Evolutionary conservation across 257 asterid species (phyloP).

Genomic region (Nicotiana obtusifolia): DNA sequence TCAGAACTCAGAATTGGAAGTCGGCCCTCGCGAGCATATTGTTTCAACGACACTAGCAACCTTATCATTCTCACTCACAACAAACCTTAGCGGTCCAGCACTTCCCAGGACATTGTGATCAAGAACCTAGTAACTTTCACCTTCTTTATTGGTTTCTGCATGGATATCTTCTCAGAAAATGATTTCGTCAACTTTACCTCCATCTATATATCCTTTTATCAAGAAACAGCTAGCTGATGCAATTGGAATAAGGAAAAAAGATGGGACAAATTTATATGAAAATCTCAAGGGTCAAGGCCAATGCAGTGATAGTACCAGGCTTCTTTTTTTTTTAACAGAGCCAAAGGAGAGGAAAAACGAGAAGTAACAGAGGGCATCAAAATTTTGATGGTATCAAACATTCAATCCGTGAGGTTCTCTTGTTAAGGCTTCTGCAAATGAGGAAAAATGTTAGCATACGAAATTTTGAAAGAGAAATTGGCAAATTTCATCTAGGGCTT

Average conservation of each 20-base stretch:
- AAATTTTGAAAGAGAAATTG: too few species aligned
- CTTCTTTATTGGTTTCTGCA: not conserved
- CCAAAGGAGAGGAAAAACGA: not conserved
- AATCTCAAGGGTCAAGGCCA: conserved; percentile 20
- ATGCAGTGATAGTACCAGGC: conserved; percentile 25
- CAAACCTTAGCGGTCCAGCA: conserved; percentile 51
- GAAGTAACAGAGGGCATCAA: not conserved
- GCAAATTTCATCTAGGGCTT: too few species aligned
- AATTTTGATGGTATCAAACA: not conserved
- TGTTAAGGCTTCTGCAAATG: not conserved
- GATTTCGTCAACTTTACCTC: not conserved
- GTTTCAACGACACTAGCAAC: conserved; percentile 37
- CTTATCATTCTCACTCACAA: conserved; percentile 37
- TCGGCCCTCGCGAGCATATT: conserved; percentile 45
- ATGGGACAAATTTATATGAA: not conserved
- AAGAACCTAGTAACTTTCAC: conserved; percentile 19
- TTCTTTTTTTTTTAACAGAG: conserved; percentile 1
- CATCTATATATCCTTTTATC: not conserved
- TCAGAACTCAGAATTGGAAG: conserved; percentile 49
- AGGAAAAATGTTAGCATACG: not conserved
- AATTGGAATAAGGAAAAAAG: not conserved
- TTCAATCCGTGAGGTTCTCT: not conserved
- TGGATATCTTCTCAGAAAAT: not conserved
- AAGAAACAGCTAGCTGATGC: not conserved
- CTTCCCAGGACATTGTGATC: conserved; percentile 52